Evolutionary conservation across 2,329 filamentous ascomycete species (phyloP).

Genomic region (Nigrospora oryzae): DNA sequence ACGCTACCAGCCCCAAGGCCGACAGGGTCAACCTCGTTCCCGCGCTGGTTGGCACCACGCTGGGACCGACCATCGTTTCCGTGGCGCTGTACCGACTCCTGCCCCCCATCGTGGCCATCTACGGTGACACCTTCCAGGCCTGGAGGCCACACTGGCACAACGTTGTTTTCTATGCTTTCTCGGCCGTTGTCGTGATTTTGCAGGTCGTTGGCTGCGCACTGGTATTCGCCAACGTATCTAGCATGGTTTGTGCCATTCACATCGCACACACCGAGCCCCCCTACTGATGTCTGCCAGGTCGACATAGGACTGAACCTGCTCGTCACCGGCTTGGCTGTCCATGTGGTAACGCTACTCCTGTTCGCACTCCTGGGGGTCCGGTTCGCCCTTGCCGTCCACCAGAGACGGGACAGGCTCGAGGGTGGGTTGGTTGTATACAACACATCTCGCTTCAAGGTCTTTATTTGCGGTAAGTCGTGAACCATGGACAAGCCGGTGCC

Average conservation of each 20-base stretch:
- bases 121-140: constrained; percentile 32
- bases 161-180: constrained; percentile 13
- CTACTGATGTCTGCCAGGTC: constrained; percentile 8
- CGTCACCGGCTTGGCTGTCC: constrained; percentile 35
- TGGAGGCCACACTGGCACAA: constrained; percentile 23
- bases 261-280: not conserved
- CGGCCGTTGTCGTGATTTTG: constrained; percentile 16
- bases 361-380: constrained; percentile 29
- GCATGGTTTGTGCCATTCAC: constrained; percentile 2
- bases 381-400: constrained; percentile 29
- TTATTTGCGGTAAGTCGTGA: constrained; percentile 32
- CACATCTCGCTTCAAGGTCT: constrained; percentile 31
- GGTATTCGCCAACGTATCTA: constrained; percentile 5
- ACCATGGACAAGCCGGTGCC: not conserved
- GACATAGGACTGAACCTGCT: constrained; percentile 25
- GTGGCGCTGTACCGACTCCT: constrained; percentile 34
- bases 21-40: constrained; percentile 26
- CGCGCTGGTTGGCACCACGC: constrained; percentile 35
- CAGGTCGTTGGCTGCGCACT: constrained; percentile 32
- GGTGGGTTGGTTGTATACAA: constrained; percentile 28
- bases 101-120: constrained; percentile 36
- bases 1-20: constrained; percentile 21
- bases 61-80: constrained; percentile 37
- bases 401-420: constrained; percentile 28
- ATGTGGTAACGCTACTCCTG: constrained; percentile 28